phyloP scores from a whole-genome alignment of 2,329 filamentous ascomycete species.

The Apiospora kogelbergensis region DNA sequence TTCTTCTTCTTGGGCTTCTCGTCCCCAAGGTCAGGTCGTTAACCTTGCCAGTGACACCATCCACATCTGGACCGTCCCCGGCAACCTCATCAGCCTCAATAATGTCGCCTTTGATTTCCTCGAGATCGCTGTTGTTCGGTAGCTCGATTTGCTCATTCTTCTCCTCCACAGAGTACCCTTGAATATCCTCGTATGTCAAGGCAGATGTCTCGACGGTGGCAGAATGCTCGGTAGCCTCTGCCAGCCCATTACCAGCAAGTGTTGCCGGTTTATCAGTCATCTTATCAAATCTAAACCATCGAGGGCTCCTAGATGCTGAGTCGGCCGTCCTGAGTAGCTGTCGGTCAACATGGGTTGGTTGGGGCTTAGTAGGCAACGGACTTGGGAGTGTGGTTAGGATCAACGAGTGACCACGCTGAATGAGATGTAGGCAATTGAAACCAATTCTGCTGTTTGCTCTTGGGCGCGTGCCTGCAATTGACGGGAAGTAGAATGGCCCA shows the following conservation, averaged over 20 bases:
- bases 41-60: not conserved
- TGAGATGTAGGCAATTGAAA: not conserved
- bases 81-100: too few species aligned
- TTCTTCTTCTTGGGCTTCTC: conserved; percentile 40
- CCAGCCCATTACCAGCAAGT: not conserved
- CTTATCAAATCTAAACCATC: not conserved
- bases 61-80: not conserved
- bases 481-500: not conserved
- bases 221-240: not conserved
- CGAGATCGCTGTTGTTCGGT: not conserved
- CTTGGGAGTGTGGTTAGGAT: not conserved
- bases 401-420: not conserved
- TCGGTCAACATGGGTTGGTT: not conserved
- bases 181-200: not conserved
- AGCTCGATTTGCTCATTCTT: not conserved
- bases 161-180: not conserved
- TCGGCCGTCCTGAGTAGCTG: not conserved
- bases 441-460: not conserved
- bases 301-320: not conserved
- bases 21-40: conserved; percentile 7
- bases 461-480: too few species aligned
- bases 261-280: not conserved
- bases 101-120: not conserved
- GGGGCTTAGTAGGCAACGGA: not conserved
- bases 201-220: not conserved